Conservation (phyloP, 805 yeast genomes). For the Wickerhamomyces alni region DNA sequence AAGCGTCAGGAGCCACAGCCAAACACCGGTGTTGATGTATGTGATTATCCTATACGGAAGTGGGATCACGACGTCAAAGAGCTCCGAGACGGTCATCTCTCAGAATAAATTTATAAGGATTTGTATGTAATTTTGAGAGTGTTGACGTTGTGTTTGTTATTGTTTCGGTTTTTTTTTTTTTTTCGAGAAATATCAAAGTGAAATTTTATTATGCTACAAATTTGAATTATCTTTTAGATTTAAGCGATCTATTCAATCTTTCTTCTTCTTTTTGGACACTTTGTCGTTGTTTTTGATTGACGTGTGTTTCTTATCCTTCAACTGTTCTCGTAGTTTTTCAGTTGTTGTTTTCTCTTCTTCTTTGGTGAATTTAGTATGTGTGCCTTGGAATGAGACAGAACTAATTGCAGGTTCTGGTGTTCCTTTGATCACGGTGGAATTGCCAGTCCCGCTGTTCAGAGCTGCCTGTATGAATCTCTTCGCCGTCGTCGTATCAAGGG, state of each 20-base stretch:
- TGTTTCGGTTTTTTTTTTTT: no score
- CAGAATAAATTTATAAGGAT: background rate
- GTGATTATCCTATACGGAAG: slow-evolving; percentile 47
- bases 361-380: slow-evolving; percentile 40
- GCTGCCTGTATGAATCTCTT: slow-evolving; percentile 41
- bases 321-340: background rate
- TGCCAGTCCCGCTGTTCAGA: slow-evolving; percentile 27
- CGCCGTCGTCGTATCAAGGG: slow-evolving; percentile 34
- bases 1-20: slow-evolving; percentile 48
- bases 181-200: no score
- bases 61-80: slow-evolving; percentile 28
- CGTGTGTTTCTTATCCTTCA: background rate
- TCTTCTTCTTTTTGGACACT: background rate
- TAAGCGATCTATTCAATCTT: no score
- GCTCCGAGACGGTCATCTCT: background rate
- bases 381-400: slow-evolving; percentile 44
- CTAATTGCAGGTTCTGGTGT: slow-evolving; percentile 45
- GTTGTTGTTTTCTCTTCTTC: slow-evolving; percentile 17
- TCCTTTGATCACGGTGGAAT: slow-evolving; percentile 15
- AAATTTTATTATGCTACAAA: no score
- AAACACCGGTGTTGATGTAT: slow-evolving; percentile 42
- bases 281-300: background rate
- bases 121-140: no score
- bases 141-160: no score
- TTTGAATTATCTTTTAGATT: no score